These are phyloP conservation scores for Ricinus communis DNA, from an alignment of 345 rosid species.

Conservation along the genomic window DNA sequence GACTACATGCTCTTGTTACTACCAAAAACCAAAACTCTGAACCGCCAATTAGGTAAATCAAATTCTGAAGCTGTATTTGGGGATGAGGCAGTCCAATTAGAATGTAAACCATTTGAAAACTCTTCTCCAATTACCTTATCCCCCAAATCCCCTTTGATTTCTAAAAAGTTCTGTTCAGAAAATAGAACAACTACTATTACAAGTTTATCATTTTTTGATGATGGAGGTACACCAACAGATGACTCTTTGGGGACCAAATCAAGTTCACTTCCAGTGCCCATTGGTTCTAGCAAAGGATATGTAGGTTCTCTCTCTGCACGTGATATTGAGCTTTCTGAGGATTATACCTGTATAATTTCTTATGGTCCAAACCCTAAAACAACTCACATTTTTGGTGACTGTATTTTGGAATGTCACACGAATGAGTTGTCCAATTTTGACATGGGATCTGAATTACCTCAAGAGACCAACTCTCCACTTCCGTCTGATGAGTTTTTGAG, in stretches of 20 bases:
- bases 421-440: slow-evolving; percentile 38
- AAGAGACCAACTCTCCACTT: slow-evolving; percentile 13
- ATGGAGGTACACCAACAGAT: slow-evolving; percentile 17
- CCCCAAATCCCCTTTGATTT: slow-evolving; percentile 20
- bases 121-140: slow-evolving; percentile 24
- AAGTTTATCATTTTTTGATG: slow-evolving; percentile 29
- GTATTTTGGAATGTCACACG: slow-evolving; percentile 52
- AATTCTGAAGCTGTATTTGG: slow-evolving; percentile 8
- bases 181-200: slow-evolving; percentile 18
- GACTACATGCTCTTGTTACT: slow-evolving; percentile 35
- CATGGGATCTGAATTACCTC: slow-evolving; percentile 27
- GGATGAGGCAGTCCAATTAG: slow-evolving; percentile 15
- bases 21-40: slow-evolving; percentile 20
- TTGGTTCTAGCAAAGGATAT: slow-evolving; percentile 26
- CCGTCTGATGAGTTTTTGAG: slow-evolving; percentile 32
- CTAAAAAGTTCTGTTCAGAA: slow-evolving; percentile 19
- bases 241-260: slow-evolving; percentile 30
- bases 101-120: slow-evolving; percentile 12
- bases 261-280: slow-evolving; percentile 41
- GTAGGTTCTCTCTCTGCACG: slow-evolving; percentile 43
- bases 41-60: slow-evolving; percentile 8
- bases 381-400: slow-evolving; percentile 59
- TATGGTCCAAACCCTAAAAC: slow-evolving; percentile 66
- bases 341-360: slow-evolving; percentile 65
- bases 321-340: slow-evolving; percentile 68